These are phyloP conservation scores for Aureobasidium musti DNA, from an alignment of 2,329 filamentous ascomycete species.

Conservation along the genomic window DNA sequence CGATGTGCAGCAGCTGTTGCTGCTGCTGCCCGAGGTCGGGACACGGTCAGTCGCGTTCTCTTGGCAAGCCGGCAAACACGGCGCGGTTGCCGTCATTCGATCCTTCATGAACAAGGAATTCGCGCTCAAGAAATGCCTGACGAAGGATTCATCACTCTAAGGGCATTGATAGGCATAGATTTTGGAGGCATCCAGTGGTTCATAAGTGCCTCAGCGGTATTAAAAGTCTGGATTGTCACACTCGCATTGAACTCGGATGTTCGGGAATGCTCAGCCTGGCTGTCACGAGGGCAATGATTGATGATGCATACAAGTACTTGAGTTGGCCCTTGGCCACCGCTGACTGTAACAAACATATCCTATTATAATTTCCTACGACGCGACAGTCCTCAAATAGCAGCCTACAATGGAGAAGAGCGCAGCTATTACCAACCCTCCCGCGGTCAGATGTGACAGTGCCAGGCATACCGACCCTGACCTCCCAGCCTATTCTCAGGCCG, in stretches of 20 bases:
- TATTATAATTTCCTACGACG: not conserved
- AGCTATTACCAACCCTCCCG: not conserved
- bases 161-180: too few species aligned
- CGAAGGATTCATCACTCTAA: not conserved
- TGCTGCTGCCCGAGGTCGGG: too few species aligned
- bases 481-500: not conserved
- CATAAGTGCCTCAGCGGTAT: not conserved
- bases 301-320: slow-evolving; percentile 17
- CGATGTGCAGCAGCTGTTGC: too few species aligned
- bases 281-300: not conserved
- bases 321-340: not conserved
- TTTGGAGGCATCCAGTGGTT: not conserved
- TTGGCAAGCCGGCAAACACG: not conserved
- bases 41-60: not conserved
- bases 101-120: not conserved
- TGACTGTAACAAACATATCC: not conserved
- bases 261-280: not conserved
- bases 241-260: not conserved
- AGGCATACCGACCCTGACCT: not conserved
- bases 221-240: not conserved
- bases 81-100: not conserved
- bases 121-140: not conserved
- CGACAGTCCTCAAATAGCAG: not conserved
- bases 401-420: not conserved
- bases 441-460: not conserved